Percentiles rank a stretch among this genome's conserved stretches.
These are phyloP conservation scores for Nicotiana noctiflora DNA, from an alignment of 257 asterid species.

Conservation along the genomic window DNA sequence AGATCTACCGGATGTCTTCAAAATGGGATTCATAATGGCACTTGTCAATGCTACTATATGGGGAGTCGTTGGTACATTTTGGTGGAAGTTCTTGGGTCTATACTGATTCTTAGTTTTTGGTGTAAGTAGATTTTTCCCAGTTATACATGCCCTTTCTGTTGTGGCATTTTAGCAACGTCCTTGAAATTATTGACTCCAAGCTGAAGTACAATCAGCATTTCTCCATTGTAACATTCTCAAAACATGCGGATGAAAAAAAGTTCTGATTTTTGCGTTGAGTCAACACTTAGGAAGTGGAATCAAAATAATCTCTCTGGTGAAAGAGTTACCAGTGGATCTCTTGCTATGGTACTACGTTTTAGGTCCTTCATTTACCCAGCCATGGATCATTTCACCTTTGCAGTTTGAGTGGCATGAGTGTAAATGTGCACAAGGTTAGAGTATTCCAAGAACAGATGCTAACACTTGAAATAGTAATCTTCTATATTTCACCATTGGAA, in stretches of 20 bases:
- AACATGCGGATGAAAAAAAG: background rate
- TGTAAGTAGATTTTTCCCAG: conserved; percentile 20
- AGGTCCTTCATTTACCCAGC: background rate
- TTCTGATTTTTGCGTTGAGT: background rate
- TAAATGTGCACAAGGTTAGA: background rate
- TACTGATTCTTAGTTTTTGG: conserved; percentile 30
- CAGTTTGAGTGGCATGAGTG: background rate
- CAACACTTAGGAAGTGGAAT: background rate
- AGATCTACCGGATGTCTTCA: conserved; percentile 93
- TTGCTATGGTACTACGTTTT: background rate
- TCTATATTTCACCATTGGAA: background rate
- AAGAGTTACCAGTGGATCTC: background rate
- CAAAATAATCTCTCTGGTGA: background rate
- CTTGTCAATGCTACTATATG: conserved; percentile 68
- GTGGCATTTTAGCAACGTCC: background rate
- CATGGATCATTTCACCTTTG: background rate
- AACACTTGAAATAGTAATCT: background rate
- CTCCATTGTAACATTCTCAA: conserved; percentile 1
- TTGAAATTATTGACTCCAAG: background rate
- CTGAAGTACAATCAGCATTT: background rate
- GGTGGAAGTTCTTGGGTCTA: conserved; percentile 98
- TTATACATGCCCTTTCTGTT: background rate
- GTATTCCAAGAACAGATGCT: background rate
- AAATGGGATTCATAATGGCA: conserved; percentile 77
- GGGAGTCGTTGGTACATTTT: conserved; percentile 65